Base-by-base conservation (phyloP, 2,329 filamentous ascomycete species). In the Magnaporthiopsis poae region DNA sequence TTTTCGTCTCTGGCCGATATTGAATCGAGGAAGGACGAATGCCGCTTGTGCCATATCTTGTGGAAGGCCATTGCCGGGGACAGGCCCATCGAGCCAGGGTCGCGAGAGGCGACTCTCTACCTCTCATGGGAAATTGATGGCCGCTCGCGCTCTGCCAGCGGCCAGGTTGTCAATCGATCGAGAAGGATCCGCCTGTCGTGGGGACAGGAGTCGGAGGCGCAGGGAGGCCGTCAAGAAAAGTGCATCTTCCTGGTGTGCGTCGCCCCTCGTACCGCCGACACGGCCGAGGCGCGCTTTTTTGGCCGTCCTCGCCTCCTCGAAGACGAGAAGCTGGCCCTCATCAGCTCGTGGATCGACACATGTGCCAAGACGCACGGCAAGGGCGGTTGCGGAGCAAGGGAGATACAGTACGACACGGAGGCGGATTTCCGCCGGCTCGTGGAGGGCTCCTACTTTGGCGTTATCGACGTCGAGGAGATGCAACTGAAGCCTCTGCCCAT, bases 401-500 rank as follows among this genome's bases (percentile, higher is more conserved):
- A 39, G 36, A 39, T 12, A 39, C 36, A 15, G 13, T 15, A 39
- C 36, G 21, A 21, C 36, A 39, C 36, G 36, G 36, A 39, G 36
- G 46, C 31, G 29, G 52, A 39, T 2, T 66, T 66, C 61, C 29
- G n/a, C 29, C 18, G 18, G 31, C 61, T 66, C 46, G 56, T 66
- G 11, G 5, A 60, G 11, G 46, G 61, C 15, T 39, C 65, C 39
- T 66, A 63, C 61, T 66, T 66, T 63, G 61, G 65, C 61, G 65
- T 66, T 12, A 61, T 66, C 46, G 61, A 66, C 56, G 65, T 66
- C 27, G 46, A 56, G 5, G 56, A 63, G 46, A 60, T 66, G 65
- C 61, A 61, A 61, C 65, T 66, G 21, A 66, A 60, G 65, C 18
- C 39, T 3, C 61, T 66, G n/a, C 65, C 65, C 2, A 21, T 61